Base-by-base conservation (phyloP, 1,284 basidiomycete genomes). In the Ustilago curta region DNA sequence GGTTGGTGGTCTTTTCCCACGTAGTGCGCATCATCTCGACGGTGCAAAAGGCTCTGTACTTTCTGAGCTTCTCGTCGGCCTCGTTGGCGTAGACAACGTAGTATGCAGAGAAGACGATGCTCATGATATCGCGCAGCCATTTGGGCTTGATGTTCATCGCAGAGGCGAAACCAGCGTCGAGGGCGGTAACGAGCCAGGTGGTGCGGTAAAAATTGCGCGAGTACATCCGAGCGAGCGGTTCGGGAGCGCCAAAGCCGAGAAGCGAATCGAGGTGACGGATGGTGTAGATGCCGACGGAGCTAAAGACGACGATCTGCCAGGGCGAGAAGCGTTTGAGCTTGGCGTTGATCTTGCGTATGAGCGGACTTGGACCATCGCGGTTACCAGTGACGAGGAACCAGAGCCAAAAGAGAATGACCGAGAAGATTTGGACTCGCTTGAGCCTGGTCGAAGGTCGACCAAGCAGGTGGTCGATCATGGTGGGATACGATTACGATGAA, bases 121-220 rank as follows among this genome's bases (percentile, higher is more conserved):
- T 83, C 83, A 67, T 76, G 9, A 97, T 87, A 83, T 98, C 94
- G 73, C 91, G 89, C 11, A 97, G 85, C 94, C 94, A 97, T 83
- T 92, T 93, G 0, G 94, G 93, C n/a, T 91, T 90, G 71, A 99
- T 93, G 2, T 90, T 88, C 91, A 96, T 94, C 9, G 96, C 95
- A 0, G 94, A 95, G 0, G 95, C 94, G 82, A 98, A 98, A 1
- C 95, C 96, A 0, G 95, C 95, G 83, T 99, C 96, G n/a, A 98
- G 88, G 0, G 94, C 95, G 8, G 80, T 82, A 43, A 80, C 90
- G 76, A 99, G 91, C 92, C 95, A 99, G 50, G 95, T 97, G n/a
- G 94, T 95, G 29, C 96, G 91, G 85, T 96, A 97, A 85, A 95
- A 97, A 8, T 93, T 92, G 2, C 92, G 89, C 1, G 94, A 93